Evolutionary conservation across 2,329 filamentous ascomycete genomes (phyloP), one percentile per base, ranked within the genome.

Genomic region (Pezicula radicicola): DNA sequence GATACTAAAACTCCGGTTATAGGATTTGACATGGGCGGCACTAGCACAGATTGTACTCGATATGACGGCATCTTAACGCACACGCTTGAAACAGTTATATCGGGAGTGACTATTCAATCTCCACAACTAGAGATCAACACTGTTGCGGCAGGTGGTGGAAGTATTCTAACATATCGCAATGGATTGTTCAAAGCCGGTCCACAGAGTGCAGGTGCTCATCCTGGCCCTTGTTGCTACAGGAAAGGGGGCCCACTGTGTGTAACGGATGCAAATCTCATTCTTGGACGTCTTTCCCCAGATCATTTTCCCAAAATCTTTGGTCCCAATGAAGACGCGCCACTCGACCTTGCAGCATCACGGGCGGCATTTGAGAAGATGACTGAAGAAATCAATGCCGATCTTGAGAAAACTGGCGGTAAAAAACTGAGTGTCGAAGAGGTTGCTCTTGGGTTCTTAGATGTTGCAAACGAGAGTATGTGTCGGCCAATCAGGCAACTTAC

Each of bases 301-400:
- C 94, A 92, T 74, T 96, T 96, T 65, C 91, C 91, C 0, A 92
- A 92, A 67, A 96, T 97, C 53, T 96, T 97, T 61, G 92, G 92
- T 43, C 87, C 89, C 66, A 87, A 91, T 36, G 92, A 97, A 66
- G 78, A 96, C 49, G 81, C 93, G 65, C 84, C 85, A 0, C 72
- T 97, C 1, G 91, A 96, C 63, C 74, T 80, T 1, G 81, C 87
- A 46, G 87, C 88, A 1, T 94, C 89, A 60, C 80, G 83, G 64
- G 83, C 80, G 60, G 79, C 88, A 1, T 89, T 97, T 56, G 78
- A 87, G 54, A 83, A 91, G 57, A 73, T 97, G 10, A 84, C 90
- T 0, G 77, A 87, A 33, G 78, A 89, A 60, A 88, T 96, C 63
- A 93, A 95, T 60, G 73, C 75, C 30, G 90, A 96, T 64, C 78